Base-by-base conservation (phyloP, 192 early-diverging fungal genomes). In the Backusella tuberculispora region DNA sequence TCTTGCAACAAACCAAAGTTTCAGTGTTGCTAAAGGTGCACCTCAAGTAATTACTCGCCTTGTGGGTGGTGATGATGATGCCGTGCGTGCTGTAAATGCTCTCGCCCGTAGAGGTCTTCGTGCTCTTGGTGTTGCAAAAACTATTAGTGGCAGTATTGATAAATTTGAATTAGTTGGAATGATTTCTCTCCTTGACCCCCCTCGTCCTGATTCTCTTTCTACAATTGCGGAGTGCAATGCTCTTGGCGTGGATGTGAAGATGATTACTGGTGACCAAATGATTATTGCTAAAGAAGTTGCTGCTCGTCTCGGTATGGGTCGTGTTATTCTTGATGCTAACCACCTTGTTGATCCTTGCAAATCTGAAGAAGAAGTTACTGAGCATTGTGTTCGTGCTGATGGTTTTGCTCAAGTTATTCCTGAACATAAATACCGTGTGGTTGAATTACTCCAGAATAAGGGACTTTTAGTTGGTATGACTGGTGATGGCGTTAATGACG, bases 331-430 rank as follows among this genome's bases (percentile, higher is more conserved):
- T 40, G 94, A 96, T 80, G 95, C 96, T 40, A 85, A 87, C 67
- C 92, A 93, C 73, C 86, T 98, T 43, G 91, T 95, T 10, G 94
- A 96, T 77, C 85, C 91, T 15, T 83, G 85, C 71, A 89, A 87
- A 65, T 84, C 85, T 26, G 96, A 98, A 76, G 92, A 92, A 70
- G 91, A 92, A 78, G 84, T 97, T 17, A 94, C 92, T 60, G 89
- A 94, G 80, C 91, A 95, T 78, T 91, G 90, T 74, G 84, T 89
- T 60, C 92, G 94, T 69, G 93, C 94, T 15, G 97, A 98, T 83
- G 97, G 97, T 67, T 98, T 98, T 84, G 97, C 95, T 17, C 95
- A 97, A 80, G 97, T 98, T 41, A 97, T 96, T 84, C 97, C 97
- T 66, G 97, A 98, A 82, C 96, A 98, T 93, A 98, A 98, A 84